Percentiles rank a stretch among this genome's conserved stretches.
Evolutionary conservation across 352 stramenopile genomes (phyloP).

Genomic region (Elongisporangium prolatum): DNA sequence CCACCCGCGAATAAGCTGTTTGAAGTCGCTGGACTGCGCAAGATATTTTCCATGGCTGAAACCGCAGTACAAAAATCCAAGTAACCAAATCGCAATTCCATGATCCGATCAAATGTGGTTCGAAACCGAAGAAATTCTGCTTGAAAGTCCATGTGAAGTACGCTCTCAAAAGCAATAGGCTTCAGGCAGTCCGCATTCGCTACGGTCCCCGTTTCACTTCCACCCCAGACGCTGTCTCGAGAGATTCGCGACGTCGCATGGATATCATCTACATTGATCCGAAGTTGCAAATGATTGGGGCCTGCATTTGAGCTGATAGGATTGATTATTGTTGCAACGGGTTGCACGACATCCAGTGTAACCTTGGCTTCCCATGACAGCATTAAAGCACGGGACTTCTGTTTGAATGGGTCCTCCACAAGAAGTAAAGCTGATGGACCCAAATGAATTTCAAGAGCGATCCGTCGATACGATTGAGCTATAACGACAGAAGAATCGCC

Average conservation of each 20-base stretch:
- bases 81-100: constrained; percentile 82
- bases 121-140: constrained; percentile 60
- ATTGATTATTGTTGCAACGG: constrained; percentile 5
- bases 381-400: constrained; percentile 68
- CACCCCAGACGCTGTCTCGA: constrained; percentile 60
- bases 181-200: constrained; percentile 75
- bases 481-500: constrained; percentile 6
- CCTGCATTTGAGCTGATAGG: not conserved
- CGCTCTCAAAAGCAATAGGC: constrained; percentile 61
- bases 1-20: constrained; percentile 4
- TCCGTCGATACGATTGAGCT: constrained; percentile 31
- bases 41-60: constrained; percentile 52
- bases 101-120: constrained; percentile 67
- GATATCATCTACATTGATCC: constrained; percentile 56
- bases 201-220: constrained; percentile 19
- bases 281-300: constrained; percentile 58
- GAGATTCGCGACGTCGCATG: constrained; percentile 74
- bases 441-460: constrained; percentile 53
- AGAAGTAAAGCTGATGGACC: constrained; percentile 64
- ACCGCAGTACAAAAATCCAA: constrained; percentile 74
- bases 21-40: constrained; percentile 22
- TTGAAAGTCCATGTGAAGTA: constrained; percentile 63
- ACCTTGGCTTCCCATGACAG: constrained; percentile 77
- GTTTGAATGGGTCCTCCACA: constrained; percentile 67
- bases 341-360: constrained; percentile 19